A percentile compares a stretch with the other conserved stretches of the same genome.
Conservation (phyloP, 2,329 filamentous ascomycete genomes). For the Talaromyces amestolkiae region DNA sequence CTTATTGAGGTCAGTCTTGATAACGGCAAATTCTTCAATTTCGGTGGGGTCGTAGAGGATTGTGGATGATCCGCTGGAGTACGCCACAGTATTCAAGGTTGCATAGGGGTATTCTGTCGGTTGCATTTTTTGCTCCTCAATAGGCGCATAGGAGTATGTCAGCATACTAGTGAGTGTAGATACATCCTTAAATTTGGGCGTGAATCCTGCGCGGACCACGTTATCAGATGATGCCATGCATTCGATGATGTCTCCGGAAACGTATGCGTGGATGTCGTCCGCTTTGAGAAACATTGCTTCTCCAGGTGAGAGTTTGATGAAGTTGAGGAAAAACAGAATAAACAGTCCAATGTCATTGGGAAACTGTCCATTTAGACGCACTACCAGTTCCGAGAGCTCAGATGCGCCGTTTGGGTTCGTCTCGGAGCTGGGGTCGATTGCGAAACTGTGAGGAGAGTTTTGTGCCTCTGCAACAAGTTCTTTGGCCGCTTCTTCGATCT, state of each 20-base stretch:
- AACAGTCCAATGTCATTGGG: constrained; percentile 89
- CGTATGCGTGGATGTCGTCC: constrained; percentile 95
- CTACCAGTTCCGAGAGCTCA: constrained; percentile 72
- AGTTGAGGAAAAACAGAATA: constrained; percentile 96
- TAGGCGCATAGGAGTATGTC: constrained; percentile 93
- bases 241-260: constrained; percentile 79
- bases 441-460: constrained; percentile 68
- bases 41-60: constrained; percentile 81
- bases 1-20: constrained; percentile 71
- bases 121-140: constrained; percentile 89
- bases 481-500: constrained; percentile 63
- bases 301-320: constrained; percentile 78
- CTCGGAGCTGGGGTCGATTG: constrained; percentile 47
- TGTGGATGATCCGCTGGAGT: constrained; percentile 70
- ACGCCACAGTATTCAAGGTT: constrained; percentile 75
- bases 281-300: constrained; percentile 96
- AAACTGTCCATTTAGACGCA: constrained; percentile 77
- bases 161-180: constrained; percentile 83
- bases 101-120: constrained; percentile 83
- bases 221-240: constrained; percentile 99
- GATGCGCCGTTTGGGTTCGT: constrained; percentile 44
- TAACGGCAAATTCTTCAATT: constrained; percentile 92
- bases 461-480: constrained; percentile 70
- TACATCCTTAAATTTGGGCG: constrained; percentile 97
- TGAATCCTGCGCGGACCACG: constrained; percentile 94